These are phyloP conservation scores for Helotiales sp. DNA, from an alignment of 2,329 filamentous ascomycete species.

Conservation along the genomic window DNA sequence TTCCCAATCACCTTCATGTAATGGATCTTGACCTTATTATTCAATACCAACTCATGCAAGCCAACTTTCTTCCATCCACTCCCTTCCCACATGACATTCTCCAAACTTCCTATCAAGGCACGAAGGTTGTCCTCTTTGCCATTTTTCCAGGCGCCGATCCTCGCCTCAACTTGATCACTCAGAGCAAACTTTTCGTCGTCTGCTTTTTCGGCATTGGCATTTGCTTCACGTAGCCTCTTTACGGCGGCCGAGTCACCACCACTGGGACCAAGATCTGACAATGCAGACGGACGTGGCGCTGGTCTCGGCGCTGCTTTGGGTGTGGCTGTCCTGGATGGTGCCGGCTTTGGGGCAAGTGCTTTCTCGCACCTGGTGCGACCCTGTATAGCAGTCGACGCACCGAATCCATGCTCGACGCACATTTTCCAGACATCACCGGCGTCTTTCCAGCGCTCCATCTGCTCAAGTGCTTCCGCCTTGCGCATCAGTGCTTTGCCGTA, in stretches of 20 bases:
- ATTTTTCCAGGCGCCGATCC: slow-evolving; percentile 80
- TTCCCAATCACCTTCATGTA: slow-evolving; percentile 99
- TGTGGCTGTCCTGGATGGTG: slow-evolving; percentile 49
- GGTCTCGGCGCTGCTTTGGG: slow-evolving; percentile 53
- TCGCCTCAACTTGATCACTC: slow-evolving; percentile 82
- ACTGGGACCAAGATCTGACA: slow-evolving; percentile 47
- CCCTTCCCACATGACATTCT: slow-evolving; percentile 87
- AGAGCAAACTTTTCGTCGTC: slow-evolving; percentile 95
- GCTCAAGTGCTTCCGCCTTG: slow-evolving; percentile 93
- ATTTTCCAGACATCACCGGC: slow-evolving; percentile 80
- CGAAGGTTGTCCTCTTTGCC: slow-evolving; percentile 93
- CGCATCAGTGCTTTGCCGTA: slow-evolving; percentile 92
- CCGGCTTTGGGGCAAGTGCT: slow-evolving; percentile 74
- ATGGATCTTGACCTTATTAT: slow-evolving; percentile 92
- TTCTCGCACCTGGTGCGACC: slow-evolving; percentile 90
- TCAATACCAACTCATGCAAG: slow-evolving; percentile 89
- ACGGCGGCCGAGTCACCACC: slow-evolving; percentile 73
- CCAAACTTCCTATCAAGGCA: slow-evolving; percentile 83
- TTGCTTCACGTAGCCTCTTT: slow-evolving; percentile 78
- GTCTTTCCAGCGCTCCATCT: slow-evolving; percentile 92
- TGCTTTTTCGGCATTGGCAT: slow-evolving; percentile 80
- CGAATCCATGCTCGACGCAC: slow-evolving; percentile 83
- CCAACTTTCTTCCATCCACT: slow-evolving; percentile 97
- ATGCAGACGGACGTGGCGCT: slow-evolving; percentile 50
- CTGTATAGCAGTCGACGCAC: slow-evolving; percentile 82